Percentiles rank a stretch among this genome's conserved stretches.
phyloP scores from a whole-genome alignment of 2,329 filamentous ascomycete genomes.

The Escovopsis sp. region DNA sequence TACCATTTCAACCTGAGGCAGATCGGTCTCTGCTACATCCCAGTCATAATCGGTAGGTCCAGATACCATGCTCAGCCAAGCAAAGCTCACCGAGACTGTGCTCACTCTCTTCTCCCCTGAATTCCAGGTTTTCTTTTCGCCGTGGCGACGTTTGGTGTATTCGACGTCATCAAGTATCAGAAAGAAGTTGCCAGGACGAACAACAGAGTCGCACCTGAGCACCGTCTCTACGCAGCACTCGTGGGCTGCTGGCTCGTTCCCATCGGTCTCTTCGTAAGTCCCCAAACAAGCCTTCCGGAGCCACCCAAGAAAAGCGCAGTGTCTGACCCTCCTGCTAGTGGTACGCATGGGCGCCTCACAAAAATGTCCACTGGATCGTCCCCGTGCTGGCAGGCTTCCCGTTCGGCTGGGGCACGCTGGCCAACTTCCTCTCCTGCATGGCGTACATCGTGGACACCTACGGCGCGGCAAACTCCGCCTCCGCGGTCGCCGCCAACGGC shows the following conservation, averaged over 20 bases:
- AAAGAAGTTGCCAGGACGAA: neutral
- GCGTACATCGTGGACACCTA: slow-evolving; percentile 1
- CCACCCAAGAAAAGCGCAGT: neutral
- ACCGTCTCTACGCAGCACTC: neutral
- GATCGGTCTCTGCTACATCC: neutral
- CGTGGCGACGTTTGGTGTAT: neutral
- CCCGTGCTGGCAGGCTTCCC: neutral
- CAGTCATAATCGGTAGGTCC: neutral
- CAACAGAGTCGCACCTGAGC: neutral
- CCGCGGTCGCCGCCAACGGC: neutral
- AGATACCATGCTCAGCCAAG: neutral
- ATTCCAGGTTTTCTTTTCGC: neutral
- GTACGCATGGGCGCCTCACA: slow-evolving; percentile 1
- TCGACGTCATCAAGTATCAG: neutral
- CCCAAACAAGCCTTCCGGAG: too few relatives aligned
- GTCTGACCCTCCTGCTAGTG: neutral
- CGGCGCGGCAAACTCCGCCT: neutral
- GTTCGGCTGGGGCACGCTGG: slow-evolving; percentile 1
- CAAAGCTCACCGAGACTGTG: neutral
- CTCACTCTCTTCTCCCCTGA: neutral
- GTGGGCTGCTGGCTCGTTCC: neutral
- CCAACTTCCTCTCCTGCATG: neutral
- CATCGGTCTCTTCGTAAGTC: neutral
- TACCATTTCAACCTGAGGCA: neutral
- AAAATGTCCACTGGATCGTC: slow-evolving; percentile 1